Evolutionary conservation across 1,284 basidiomycete species (phyloP), one percentile per base, ranked within the genome.

Genomic region (Heliocybe sulcata): DNA sequence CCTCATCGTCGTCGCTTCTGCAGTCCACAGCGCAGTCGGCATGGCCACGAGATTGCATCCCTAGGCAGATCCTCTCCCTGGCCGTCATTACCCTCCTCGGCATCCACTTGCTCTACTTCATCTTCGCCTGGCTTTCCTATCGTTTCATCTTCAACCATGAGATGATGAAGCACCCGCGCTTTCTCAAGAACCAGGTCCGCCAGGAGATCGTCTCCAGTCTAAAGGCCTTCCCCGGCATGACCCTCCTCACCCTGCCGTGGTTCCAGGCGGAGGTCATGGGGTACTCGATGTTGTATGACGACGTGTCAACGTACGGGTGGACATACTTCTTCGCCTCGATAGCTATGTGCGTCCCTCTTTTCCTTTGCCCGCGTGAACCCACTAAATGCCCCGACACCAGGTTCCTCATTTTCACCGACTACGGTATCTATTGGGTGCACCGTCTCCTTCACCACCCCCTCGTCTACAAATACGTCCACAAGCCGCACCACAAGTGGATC

Each of bases 401-500:
- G 56, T 98, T 94, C 78, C 74, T 98, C 55, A 62, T 93, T 16
- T 95, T 96, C 70, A 98, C 95, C 33, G 95, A 98, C 71, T 90
- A 90, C 59, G 75, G 80, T 61, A 92, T 98, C 63, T 98, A 98
- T 71, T 96, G 94, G 92, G 78, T 95, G 23, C 96, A 99, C 68
- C 84, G 96, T n/a, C 76, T 82, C 71, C 79, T 97, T 57, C 96
- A 99, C 69, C 79, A 91, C 60, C 96, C 95, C 0, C 58, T 78
- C 23, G 67, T 97, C 56, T 99, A 99, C 80, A 98, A 96, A 71
- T 76, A 81, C 62, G 64, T 98, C 52, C 95, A 97, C 72, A 98
- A 97, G 72, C 93, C 95, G 0, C 96, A 99, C 71, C 96, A 99
- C 80, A 97, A 93, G 72, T 99, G 97, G 97, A 79, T 98, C 62